Evolutionary conservation across 345 rosid species (phyloP).

Genomic region (Iberis pinnata): DNA sequence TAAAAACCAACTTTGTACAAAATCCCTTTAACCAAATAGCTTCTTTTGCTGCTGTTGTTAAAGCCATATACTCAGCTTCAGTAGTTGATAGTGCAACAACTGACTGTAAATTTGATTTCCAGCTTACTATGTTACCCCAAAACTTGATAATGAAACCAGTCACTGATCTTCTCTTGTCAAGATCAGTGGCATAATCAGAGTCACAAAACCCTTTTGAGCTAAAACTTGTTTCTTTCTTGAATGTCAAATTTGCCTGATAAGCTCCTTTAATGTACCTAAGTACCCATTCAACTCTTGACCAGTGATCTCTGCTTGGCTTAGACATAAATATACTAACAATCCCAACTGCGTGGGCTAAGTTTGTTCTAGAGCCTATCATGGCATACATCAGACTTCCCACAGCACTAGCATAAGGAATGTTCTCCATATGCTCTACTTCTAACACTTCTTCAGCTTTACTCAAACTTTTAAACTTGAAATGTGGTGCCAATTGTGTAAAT

Average conservation of each 20-base stretch:
- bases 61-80: too few species aligned
- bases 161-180: neutral
- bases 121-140: too few species aligned
- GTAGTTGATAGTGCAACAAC: too few species aligned
- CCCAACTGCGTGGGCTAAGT: neutral
- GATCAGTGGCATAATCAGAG: neutral
- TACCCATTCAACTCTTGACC: neutral
- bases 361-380: neutral
- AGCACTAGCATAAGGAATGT: neutral
- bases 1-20: too few species aligned
- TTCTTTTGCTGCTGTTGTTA: too few species aligned
- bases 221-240: neutral
- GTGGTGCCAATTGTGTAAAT: neutral
- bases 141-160: neutral
- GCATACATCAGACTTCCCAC: neutral
- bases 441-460: neutral
- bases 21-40: too few species aligned
- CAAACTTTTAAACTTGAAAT: neutral
- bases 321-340: neutral
- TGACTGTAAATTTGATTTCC: too few species aligned
- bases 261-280: neutral
- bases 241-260: neutral
- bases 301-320: neutral
- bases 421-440: neutral
- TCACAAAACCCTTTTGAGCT: neutral